Evolutionary conservation across 305 asterid genomes (phyloP), one percentile per base, ranked within the genome.

Genomic region (Solanum aculeatissimum): DNA sequence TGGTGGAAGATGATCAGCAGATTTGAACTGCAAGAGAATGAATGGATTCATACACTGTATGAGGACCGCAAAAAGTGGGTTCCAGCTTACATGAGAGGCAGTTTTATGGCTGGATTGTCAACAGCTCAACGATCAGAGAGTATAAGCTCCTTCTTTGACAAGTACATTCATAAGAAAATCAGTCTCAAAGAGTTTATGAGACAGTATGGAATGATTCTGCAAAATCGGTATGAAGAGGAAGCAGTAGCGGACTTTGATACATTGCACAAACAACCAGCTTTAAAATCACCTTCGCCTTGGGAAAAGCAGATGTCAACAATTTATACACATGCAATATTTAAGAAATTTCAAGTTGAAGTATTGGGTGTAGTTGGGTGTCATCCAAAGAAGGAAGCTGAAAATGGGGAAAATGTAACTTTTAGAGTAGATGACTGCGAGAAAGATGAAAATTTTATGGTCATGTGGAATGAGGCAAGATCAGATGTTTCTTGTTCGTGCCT

Each of bases 251-350:
- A 94, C 85, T 96, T 94, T 84, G 99, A 94, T 82, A 93, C 98
- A 4, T 94, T 94, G 92, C 96, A 96, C 91, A 96, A 96, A 90
- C 99, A 93, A 87, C 97, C 99, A 19, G 98, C 97, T 25, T 91
- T 96, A 43, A 96, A 93, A 89, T 96, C 99, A 1, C 99, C 99
- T 68, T 96, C 99, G 51, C 99, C 99, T 43, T 94, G 97, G 95
- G 99, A 96, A 89, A 96, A 96, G 81, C 98, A 96, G 85, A 91
- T 93, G 97, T 93, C 98, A 13, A 87, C 95, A 15, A 89, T 96
- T 84, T 94, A 93, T 84, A 96, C 99, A 4, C 98, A 96, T 84
- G 91, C 97, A 3, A 92, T 96, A 85, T 96, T 96, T 85, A 92
- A 91, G 90, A 94, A 93, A 87, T 96, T 96, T 88, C 99, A 96